A percentile compares a stretch with the other conserved stretches of the same genome.
Conservation (phyloP, 441 rosid species). For the Hura crepitans region DNA sequence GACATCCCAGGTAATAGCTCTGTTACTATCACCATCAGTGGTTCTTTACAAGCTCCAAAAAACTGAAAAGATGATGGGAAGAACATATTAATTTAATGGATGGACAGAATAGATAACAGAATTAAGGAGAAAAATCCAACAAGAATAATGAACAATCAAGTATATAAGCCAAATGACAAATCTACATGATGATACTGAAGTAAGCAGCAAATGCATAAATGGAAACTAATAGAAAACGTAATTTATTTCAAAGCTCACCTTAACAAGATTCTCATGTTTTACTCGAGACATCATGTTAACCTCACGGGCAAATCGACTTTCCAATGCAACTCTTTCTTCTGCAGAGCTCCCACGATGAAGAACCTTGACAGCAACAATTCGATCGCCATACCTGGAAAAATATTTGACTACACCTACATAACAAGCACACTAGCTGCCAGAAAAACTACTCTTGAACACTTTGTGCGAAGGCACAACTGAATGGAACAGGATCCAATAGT, state of each 20-base stretch:
- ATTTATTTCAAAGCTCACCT: too few relatives aligned
- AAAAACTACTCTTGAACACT: conserved; percentile 12
- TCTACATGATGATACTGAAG: too few relatives aligned
- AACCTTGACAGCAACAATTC: conserved; percentile 81
- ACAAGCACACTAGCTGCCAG: conserved; percentile 26
- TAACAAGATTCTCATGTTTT: conserved; percentile 84
- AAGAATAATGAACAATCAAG: too few relatives aligned
- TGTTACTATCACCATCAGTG: conserved; percentile 90
- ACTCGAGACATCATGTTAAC: conserved; percentile 88
- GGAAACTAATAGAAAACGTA: too few relatives aligned
- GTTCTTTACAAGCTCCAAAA: conserved; percentile 93
- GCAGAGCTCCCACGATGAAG: conserved; percentile 71
- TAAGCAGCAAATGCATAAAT: too few relatives aligned
- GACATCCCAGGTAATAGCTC: conserved; percentile 89
- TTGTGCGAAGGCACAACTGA: conserved; percentile 13
- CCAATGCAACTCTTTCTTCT: conserved; percentile 85
- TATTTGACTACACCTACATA: conserved; percentile 36
- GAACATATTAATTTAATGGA: too few relatives aligned
- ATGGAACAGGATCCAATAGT: conserved; percentile 13
- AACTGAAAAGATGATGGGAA: conserved; percentile 59
- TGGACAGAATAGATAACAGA: too few relatives aligned
- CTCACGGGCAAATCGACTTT: conserved; percentile 77
- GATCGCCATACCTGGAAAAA: conserved; percentile 60
- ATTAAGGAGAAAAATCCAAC: too few relatives aligned
- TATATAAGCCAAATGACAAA: too few relatives aligned